Percentiles rank a stretch among this genome's conserved stretches.
Evolutionary conservation across 2,329 filamentous ascomycete genomes (phyloP).

Genomic region (Epichloe hybrida): DNA sequence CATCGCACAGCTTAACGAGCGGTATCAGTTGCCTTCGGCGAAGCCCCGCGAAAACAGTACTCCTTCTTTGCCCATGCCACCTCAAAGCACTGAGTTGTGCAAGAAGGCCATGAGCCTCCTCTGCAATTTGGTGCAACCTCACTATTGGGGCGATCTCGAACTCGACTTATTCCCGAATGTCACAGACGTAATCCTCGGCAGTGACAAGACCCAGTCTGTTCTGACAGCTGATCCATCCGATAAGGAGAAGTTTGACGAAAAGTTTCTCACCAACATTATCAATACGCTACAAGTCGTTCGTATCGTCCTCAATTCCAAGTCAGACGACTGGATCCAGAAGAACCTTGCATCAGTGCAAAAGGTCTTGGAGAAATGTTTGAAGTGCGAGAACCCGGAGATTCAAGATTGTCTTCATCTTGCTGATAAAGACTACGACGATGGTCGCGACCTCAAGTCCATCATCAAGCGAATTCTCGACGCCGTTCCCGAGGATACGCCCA

Average conservation of each 20-base stretch:
- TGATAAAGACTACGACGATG: conserved; percentile 56
- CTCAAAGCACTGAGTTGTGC: conserved; percentile 61
- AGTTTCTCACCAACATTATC: conserved; percentile 75
- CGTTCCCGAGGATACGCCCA: conserved; percentile 61
- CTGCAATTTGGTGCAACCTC: conserved; percentile 70
- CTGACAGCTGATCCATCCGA: conserved; percentile 46
- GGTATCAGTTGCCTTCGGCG: conserved; percentile 62
- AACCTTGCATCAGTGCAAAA: conserved; percentile 70
- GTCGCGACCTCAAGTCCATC: conserved; percentile 58
- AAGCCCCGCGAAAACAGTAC: conserved; percentile 43
- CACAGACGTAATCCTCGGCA: conserved; percentile 70
- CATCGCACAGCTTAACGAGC: conserved; percentile 78
- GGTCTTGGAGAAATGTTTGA: conserved; percentile 76
- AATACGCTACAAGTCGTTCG: conserved; percentile 89
- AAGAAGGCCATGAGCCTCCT: conserved; percentile 74
- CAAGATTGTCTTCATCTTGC: conserved; percentile 79
- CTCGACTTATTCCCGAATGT: conserved; percentile 84
- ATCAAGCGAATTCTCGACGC: conserved; percentile 77
- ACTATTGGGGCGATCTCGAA: conserved; percentile 85
- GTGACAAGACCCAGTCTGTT: conserved; percentile 57
- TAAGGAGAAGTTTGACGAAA: conserved; percentile 66
- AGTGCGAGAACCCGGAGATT: conserved; percentile 79
- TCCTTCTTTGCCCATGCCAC: conserved; percentile 32
- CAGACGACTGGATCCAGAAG: conserved; percentile 79
- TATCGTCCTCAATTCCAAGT: conserved; percentile 75